A percentile compares a stretch with the other conserved stretches of the same genome.
These are phyloP conservation scores for Cardamine chenopodiifolia DNA, from an alignment of 345 rosid genomes.

Conservation along the genomic window DNA sequence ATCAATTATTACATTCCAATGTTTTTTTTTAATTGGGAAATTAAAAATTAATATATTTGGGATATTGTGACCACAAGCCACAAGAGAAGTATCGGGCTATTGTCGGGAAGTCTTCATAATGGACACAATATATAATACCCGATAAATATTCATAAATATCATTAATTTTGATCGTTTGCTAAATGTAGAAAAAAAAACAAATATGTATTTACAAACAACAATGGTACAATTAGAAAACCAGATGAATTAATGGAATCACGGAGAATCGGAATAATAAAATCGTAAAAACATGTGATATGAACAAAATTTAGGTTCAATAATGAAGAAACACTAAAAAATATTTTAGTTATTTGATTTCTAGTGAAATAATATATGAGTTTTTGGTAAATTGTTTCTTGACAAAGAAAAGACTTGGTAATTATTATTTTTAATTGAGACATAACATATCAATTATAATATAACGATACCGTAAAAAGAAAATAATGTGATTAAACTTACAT, in stretches of 20 bases:
- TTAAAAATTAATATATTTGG: not conserved
- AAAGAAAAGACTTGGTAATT: not conserved
- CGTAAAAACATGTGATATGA: not conserved
- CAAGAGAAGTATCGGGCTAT: not conserved
- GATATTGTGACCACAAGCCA: not conserved
- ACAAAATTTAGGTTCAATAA: not conserved
- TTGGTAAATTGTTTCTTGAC: not conserved
- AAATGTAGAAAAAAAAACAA: not conserved
- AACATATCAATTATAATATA: not conserved
- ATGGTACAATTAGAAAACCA: not conserved
- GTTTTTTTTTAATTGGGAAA: not conserved
- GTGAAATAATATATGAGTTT: not conserved
- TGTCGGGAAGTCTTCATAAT: not conserved
- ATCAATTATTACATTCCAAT: not conserved
- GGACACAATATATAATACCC: not conserved
- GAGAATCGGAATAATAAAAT: not conserved
- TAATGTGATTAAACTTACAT: constrained; percentile 29
- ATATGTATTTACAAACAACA: not conserved
- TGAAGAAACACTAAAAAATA: not conserved
- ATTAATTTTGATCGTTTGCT: not conserved
- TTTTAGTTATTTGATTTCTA: not conserved
- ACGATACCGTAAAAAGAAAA: not conserved
- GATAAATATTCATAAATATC: too few species aligned
- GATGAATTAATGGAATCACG: not conserved
- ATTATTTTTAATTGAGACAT: not conserved